A percentile compares a stretch with the other conserved stretches of the same genome.
Evolutionary conservation across 2,329 filamentous ascomycete species (phyloP).

Genomic region (Epichloe uncinata): DNA sequence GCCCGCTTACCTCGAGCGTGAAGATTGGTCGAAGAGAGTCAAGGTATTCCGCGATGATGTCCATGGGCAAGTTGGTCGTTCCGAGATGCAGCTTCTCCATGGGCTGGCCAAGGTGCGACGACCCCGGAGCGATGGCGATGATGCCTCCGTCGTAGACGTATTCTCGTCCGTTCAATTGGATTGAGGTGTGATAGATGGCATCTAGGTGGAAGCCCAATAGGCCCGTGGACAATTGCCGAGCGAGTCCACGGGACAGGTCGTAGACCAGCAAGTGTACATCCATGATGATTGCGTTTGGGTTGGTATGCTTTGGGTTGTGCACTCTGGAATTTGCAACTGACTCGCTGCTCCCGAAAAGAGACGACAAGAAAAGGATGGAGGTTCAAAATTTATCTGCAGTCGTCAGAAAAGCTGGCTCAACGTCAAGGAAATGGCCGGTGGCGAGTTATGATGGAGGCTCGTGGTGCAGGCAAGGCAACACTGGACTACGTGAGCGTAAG

Average conservation of each 20-base stretch:
- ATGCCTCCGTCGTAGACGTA: conserved; percentile 86
- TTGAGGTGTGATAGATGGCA: conserved; percentile 88
- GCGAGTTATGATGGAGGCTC: neutral
- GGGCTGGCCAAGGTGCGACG: conserved; percentile 75
- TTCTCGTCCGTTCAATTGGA: conserved; percentile 73
- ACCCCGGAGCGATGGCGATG: conserved; percentile 65
- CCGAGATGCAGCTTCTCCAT: conserved; percentile 67
- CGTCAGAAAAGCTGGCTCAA: no score
- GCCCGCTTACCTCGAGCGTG: conserved; percentile 49
- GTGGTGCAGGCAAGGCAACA: neutral
- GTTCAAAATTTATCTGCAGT: neutral
- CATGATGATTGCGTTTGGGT: conserved; percentile 30
- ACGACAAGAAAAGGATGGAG: no score
- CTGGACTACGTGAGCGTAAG: neutral
- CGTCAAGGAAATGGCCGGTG: no score
- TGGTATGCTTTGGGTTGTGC: neutral
- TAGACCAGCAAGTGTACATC: conserved; percentile 68
- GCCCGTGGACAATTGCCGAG: conserved; percentile 40
- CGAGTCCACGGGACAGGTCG: conserved; percentile 55
- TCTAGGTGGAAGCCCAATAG: conserved; percentile 55
- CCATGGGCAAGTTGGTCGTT: conserved; percentile 61
- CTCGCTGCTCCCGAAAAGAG: neutral
- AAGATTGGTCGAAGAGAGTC: conserved; percentile 74
- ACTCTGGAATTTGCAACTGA: no score
- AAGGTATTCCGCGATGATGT: conserved; percentile 76